These are phyloP conservation scores for Trichophyton mentagrophytes DNA, from an alignment of 2,329 filamentous ascomycete species.

Conservation along the genomic window DNA sequence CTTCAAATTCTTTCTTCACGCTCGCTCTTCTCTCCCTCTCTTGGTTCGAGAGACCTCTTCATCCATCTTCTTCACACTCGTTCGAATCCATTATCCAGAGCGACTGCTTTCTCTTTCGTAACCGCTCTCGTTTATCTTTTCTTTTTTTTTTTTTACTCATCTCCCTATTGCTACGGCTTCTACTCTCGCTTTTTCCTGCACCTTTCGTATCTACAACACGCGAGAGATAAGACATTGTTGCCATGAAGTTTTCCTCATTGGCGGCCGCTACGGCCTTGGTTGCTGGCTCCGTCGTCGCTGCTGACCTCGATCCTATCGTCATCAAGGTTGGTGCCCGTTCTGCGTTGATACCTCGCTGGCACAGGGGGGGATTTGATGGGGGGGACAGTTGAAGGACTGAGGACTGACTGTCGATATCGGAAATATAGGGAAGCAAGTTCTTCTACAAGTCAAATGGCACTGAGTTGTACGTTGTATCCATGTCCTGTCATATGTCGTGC, in stretches of 20 bases:
- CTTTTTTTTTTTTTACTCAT: background rate
- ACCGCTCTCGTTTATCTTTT: background rate
- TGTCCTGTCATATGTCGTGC: conserved; percentile 3
- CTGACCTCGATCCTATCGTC: conserved; percentile 45
- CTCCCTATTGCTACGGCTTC: background rate
- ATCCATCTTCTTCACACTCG: background rate
- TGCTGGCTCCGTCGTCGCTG: conserved; percentile 32
- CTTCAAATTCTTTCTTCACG: background rate
- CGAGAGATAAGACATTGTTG: conserved; percentile 15
- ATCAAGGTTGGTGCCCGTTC: conserved; percentile 46
- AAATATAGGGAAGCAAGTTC: conserved; percentile 60
- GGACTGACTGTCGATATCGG: background rate
- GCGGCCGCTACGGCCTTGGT: conserved; percentile 43
- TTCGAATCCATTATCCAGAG: background rate
- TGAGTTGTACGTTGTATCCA: conserved; percentile 43
- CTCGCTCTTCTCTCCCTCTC: background rate
- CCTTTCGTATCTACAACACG: conserved; percentile 3
- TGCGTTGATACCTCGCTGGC: background rate
- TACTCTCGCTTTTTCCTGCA: conserved; percentile 7
- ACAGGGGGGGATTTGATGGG: background rate
- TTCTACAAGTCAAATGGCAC: conserved; percentile 74
- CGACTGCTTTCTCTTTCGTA: background rate
- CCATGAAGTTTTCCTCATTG: conserved; percentile 43
- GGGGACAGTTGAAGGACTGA: background rate
- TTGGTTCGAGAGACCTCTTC: background rate